Conservation (phyloP, 441 rosid genomes). For the Breynia disticha region DNA sequence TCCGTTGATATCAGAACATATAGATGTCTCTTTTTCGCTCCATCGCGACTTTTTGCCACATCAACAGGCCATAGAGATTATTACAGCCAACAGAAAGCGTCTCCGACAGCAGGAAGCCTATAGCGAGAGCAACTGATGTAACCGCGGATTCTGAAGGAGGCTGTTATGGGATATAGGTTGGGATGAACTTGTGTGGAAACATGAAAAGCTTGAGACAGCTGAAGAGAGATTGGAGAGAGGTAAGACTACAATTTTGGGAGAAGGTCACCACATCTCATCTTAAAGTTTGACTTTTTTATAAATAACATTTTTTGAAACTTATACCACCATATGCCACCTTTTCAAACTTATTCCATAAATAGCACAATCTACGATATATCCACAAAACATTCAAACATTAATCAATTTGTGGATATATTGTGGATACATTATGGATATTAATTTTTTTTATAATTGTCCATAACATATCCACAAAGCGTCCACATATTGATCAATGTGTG, state of each 20-base stretch:
- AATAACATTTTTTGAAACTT: too few species aligned
- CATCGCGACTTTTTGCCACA: conserved; percentile 19
- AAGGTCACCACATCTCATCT: conserved; percentile 72
- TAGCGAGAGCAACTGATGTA: conserved; percentile 58
- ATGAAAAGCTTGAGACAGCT: conserved; percentile 76
- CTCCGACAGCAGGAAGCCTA: conserved; percentile 71
- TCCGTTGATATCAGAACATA: conserved; percentile 18
- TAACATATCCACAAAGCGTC: too few species aligned
- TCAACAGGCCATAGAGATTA: conserved; percentile 33
- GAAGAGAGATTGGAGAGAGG: conserved; percentile 61
- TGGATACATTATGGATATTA: too few species aligned
- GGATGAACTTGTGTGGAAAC: conserved; percentile 44
- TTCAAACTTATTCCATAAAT: too few species aligned
- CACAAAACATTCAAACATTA: too few species aligned
- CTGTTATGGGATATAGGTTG: conserved; percentile 9
- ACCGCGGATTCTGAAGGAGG: conserved; percentile 13
- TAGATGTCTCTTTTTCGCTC: conserved; percentile 7
- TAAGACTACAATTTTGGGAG: conserved; percentile 40
- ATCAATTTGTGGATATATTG: too few species aligned
- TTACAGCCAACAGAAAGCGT: conserved; percentile 49
- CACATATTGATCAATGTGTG: too few species aligned
- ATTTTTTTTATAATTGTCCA: too few species aligned
- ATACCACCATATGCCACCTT: too few species aligned
- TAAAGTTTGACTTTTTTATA: conserved; percentile 57
- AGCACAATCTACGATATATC: too few species aligned